Evolutionary conservation across 257 asterid genomes (phyloP), one percentile per base, ranked within the genome.

Genomic region (Fraxinus excelsior): DNA sequence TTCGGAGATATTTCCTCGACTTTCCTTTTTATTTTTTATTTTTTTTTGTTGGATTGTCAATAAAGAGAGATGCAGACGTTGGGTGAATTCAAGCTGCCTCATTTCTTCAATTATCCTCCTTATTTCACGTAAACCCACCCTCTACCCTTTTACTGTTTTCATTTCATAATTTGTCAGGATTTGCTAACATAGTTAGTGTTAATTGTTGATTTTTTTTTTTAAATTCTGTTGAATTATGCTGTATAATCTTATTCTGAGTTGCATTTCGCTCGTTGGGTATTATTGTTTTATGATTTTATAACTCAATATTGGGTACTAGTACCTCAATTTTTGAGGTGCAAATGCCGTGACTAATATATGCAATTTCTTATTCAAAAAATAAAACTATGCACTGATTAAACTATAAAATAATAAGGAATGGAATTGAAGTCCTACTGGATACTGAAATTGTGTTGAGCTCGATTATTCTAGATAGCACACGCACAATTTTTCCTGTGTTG

Each of bases 31-130:
- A 9, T 38, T 10, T 42, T 6, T 51, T 42, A 8, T 7, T 1
- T 40, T 38, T 10, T 42, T 6, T 51, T 5, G 7, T 51, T 53
- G 21, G 21, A 16, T 53, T 19, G 10, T n/a, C 64, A 8, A 53
- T 8, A 53, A 31, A 60, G 80, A 73, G 79, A 74, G 80, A 90
- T 90, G 96, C 93, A 90, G 86, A 80, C 85, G 34, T 46, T 86
- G 91, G 96, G 91, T 25, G 96, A 90, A 79, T 90, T 85, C 87
- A 88, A 87, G 86, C 86, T 88, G 78, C 96, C 91, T 58, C 82
- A 86, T 77, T 90, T 90, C 90, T 90, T 87, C 74, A 87, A 87
- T 73, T 90, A 90, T 75, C 92, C 96, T 76, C 93, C 96, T 35
- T 88, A 88, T 79, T 90, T 88, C 90, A 90, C 93, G 96, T 90